Conservation (phyloP, 1,284 basidiomycete species). For the Ceratobasidium sp. region DNA sequence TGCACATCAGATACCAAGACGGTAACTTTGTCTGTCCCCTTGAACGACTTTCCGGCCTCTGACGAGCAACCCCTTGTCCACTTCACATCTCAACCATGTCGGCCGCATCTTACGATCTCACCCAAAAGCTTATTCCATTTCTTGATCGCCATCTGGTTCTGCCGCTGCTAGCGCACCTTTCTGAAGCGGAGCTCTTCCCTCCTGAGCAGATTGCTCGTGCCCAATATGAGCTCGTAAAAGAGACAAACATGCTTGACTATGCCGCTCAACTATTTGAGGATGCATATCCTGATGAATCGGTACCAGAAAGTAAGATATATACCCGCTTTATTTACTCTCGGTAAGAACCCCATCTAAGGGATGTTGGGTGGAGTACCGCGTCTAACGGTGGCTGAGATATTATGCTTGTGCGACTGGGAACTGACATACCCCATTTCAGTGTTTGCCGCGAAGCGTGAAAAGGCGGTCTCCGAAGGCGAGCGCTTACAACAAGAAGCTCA, state of each 20-base stretch:
- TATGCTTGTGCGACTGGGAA: neutral
- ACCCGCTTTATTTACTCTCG: neutral
- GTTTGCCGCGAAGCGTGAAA: constrained; percentile 83
- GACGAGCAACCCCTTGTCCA: constrained; percentile 33
- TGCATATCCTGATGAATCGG: constrained; percentile 76
- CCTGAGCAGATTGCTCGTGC: constrained; percentile 82
- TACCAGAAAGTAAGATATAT: constrained; percentile 70
- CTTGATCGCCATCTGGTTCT: constrained; percentile 95
- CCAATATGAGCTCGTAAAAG: constrained; percentile 96
- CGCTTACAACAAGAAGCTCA: constrained; percentile 89
- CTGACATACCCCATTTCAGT: constrained; percentile 63
- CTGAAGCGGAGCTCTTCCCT: constrained; percentile 78
- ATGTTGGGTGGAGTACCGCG: neutral
- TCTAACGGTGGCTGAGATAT: neutral
- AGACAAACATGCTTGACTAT: constrained; percentile 97
- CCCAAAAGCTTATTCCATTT: constrained; percentile 92
- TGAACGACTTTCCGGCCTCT: neutral
- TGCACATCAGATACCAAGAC: neutral
- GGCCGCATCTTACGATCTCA: constrained; percentile 77
- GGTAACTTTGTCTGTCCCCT: neutral
- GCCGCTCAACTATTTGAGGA: constrained; percentile 83
- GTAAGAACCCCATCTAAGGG: neutral
- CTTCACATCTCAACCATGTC: constrained; percentile 17
- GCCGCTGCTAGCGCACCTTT: constrained; percentile 90
- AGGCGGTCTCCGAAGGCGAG: constrained; percentile 86